phyloP scores from a whole-genome alignment of 176 grass and related monocot species.

The Puya raimondii region DNA sequence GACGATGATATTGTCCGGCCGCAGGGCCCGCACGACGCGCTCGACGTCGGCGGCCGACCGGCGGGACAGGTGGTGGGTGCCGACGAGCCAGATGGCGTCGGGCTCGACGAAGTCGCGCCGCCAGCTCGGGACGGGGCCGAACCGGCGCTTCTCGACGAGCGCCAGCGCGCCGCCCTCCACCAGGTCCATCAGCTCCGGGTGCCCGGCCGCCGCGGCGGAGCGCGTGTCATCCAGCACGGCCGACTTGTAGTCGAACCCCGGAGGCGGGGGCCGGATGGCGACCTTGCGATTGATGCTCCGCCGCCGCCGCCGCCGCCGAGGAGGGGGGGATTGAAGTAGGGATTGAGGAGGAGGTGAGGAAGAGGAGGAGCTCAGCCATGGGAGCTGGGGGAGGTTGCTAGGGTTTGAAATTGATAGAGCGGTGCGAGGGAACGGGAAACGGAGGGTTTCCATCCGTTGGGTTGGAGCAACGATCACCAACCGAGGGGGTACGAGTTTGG shows the following conservation, averaged over 20 bases:
- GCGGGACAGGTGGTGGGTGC: constrained; percentile 76
- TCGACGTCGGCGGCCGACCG: constrained; percentile 54
- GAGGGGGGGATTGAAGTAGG: neutral
- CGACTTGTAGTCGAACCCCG: constrained; percentile 68
- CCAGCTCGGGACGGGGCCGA: constrained; percentile 77
- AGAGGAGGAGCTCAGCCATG: neutral
- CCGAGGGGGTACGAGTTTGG: neutral
- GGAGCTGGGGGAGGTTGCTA: neutral
- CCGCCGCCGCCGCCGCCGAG: neutral
- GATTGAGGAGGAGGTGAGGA: constrained; percentile 21
- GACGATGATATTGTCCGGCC: constrained; percentile 80
- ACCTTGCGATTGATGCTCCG: constrained; percentile 5
- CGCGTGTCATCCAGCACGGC: constrained; percentile 59
- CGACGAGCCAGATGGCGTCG: constrained; percentile 70
- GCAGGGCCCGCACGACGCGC: constrained; percentile 52
- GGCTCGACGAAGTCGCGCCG: constrained; percentile 74
- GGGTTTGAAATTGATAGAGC: too few relatives aligned
- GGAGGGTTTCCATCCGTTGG: neutral
- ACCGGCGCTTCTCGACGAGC: constrained; percentile 59
- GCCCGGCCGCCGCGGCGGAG: constrained; percentile 19
- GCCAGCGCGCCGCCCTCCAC: constrained; percentile 70
- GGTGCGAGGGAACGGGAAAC: too few relatives aligned
- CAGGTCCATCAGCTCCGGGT: constrained; percentile 57
- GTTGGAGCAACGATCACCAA: neutral
- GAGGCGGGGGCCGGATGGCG: constrained; percentile 59